A percentile compares a stretch with the other conserved stretches of the same genome.
Conservation (phyloP, 441 rosid species). For the Gossypium schwendimanii region DNA sequence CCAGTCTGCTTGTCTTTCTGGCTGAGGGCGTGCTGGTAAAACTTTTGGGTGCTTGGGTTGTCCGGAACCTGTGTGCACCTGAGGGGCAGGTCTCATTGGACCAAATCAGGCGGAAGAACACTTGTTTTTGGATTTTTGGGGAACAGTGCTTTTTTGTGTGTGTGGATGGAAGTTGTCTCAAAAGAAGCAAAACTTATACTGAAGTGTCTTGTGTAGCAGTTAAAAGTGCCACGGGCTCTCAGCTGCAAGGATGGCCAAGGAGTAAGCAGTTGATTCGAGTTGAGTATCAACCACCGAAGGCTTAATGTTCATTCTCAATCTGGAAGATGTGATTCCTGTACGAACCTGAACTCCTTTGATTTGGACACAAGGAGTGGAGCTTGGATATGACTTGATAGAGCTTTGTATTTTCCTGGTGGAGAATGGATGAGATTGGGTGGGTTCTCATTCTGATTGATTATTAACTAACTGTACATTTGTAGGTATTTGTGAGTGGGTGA, state of each 20-base stretch:
- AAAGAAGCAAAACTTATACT: not conserved
- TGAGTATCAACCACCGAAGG: conserved; percentile 5
- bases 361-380: not conserved
- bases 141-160: conserved; percentile 1
- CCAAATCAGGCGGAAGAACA: conserved; percentile 19
- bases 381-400: conserved; percentile 8
- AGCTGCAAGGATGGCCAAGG: conserved; percentile 21
- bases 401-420: not conserved
- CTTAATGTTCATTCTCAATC: conserved; percentile 6
- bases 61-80: conserved; percentile 23
- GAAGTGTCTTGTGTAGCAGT: conserved; percentile 8
- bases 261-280: not conserved
- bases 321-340: conserved; percentile 3
- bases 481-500: conserved; percentile 42
- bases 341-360: not conserved
- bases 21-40: conserved; percentile 25
- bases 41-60: conserved; percentile 32
- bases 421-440: conserved; percentile 5
- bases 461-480: conserved; percentile 56
- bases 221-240: conserved; percentile 21
- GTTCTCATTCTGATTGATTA: not conserved
- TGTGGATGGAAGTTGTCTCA: not conserved
- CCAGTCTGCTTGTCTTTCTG: conserved; percentile 26
- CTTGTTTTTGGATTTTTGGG: conserved; percentile 5
- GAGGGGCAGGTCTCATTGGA: conserved; percentile 19